phyloP scores from a whole-genome alignment of 805 yeast species.

The Saccharomycopsis fibuligera region DNA sequence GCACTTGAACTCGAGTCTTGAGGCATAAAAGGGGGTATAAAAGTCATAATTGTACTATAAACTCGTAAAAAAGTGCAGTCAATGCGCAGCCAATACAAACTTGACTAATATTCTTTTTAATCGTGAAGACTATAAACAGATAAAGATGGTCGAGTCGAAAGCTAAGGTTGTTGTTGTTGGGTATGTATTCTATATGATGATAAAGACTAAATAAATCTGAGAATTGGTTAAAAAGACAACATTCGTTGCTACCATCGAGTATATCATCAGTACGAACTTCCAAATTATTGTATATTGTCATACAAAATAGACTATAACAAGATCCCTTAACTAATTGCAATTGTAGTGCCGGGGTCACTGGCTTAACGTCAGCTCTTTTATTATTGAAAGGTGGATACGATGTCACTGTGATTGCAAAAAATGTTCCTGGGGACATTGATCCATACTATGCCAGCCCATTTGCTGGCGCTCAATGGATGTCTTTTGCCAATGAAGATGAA shows the following conservation, averaged over 20 bases:
- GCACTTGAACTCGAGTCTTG: too few species aligned
- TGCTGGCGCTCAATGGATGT: conserved; percentile 71
- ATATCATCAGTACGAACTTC: too few species aligned
- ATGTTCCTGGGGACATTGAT: conserved; percentile 53
- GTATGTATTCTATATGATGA: conserved; percentile 12
- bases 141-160: background rate
- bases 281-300: too few species aligned
- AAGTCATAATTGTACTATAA: too few species aligned
- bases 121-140: background rate
- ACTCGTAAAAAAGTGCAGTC: too few species aligned
- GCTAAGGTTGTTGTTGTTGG: conserved; percentile 15
- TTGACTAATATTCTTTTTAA: too few species aligned
- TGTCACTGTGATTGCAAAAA: conserved; percentile 37
- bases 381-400: conserved; percentile 36
- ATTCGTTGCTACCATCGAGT: too few species aligned
- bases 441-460: conserved; percentile 54
- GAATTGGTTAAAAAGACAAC: too few species aligned
- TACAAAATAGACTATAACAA: too few species aligned
- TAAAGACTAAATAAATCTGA: too few species aligned
- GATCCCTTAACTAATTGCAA: background rate
- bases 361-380: conserved; percentile 44
- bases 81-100: too few species aligned
- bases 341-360: conserved; percentile 47
- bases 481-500: conserved; percentile 39
- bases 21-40: too few species aligned